Conservation (phyloP, 129 eudicot species). For the Lonicera japonica region DNA sequence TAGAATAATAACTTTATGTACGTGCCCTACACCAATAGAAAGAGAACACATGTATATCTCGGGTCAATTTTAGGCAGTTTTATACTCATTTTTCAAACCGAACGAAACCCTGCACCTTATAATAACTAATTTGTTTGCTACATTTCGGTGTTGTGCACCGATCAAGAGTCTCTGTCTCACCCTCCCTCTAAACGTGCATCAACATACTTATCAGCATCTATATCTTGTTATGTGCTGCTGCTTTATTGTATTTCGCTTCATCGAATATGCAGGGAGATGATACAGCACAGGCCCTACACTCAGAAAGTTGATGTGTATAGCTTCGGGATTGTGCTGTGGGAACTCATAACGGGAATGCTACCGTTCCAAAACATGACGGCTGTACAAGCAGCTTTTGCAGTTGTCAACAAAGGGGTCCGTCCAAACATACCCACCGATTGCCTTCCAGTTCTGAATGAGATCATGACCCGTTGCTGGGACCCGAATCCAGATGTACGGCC, state of each 20-base stretch:
- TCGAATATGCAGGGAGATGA: slow-evolving; percentile 85
- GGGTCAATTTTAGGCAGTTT: too few relatives aligned
- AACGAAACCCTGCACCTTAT: too few relatives aligned
- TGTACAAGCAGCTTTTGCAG: slow-evolving; percentile 98
- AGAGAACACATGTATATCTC: too few relatives aligned
- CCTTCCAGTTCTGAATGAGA: slow-evolving; percentile 76
- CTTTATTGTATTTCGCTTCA: neutral
- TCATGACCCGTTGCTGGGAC: slow-evolving; percentile 98
- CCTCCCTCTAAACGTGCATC: too few relatives aligned
- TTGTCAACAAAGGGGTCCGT: slow-evolving; percentile 90
- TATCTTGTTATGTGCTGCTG: neutral
- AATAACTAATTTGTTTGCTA: too few relatives aligned
- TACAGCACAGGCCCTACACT: slow-evolving; percentile 97
- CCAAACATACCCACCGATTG: slow-evolving; percentile 85
- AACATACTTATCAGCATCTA: neutral
- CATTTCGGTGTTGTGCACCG: too few relatives aligned
- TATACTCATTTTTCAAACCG: too few relatives aligned
- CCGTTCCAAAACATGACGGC: slow-evolving; percentile 99
- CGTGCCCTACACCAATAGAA: too few relatives aligned
- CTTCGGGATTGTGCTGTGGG: slow-evolving; percentile 97
- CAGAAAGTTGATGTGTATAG: slow-evolving; percentile 96
- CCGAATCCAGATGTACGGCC: slow-evolving; percentile 84
- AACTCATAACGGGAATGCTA: slow-evolving; percentile 89
- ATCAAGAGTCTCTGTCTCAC: too few relatives aligned
- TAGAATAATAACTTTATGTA: too few relatives aligned